Conservation (phyloP, 1,284 basidiomycete species). For the Naganishia albida region DNA sequence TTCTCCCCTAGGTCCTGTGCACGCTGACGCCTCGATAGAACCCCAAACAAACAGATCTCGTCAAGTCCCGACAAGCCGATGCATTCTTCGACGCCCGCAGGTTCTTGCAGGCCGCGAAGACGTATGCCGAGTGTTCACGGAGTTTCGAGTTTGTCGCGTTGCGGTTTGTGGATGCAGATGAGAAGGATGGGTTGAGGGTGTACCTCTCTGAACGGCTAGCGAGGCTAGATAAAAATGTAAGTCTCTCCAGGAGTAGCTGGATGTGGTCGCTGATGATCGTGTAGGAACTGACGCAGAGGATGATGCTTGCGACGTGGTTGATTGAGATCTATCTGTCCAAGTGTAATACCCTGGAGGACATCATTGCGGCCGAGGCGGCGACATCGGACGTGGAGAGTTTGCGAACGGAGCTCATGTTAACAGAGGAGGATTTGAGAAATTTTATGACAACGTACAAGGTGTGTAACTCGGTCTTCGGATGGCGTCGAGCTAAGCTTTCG, state of each 20-base stretch:
- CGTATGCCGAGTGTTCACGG: slow-evolving; percentile 82
- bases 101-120: slow-evolving; percentile 88
- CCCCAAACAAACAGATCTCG: slow-evolving; percentile 76
- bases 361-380: slow-evolving; percentile 67
- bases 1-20: not conserved
- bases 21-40: slow-evolving; percentile 59
- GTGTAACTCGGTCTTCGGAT: slow-evolving; percentile 24
- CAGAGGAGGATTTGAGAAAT: slow-evolving; percentile 88
- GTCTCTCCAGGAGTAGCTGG: slow-evolving; percentile 39
- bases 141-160: slow-evolving; percentile 91
- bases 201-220: slow-evolving; percentile 89
- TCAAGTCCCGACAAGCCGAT: slow-evolving; percentile 82
- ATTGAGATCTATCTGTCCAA: slow-evolving; percentile 96
- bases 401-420: slow-evolving; percentile 72
- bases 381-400: slow-evolving; percentile 85
- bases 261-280: slow-evolving; percentile 19
- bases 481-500: slow-evolving; percentile 7
- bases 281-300: slow-evolving; percentile 86
- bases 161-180: slow-evolving; percentile 83
- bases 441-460: slow-evolving; percentile 93
- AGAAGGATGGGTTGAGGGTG: slow-evolving; percentile 87
- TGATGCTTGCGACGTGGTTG: slow-evolving; percentile 98
- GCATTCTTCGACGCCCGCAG: slow-evolving; percentile 77
- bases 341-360: slow-evolving; percentile 92
- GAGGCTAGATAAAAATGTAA: slow-evolving; percentile 72